Percentiles rank a stretch among this genome's conserved stretches.
These are phyloP conservation scores for Gastrolobium bilobum DNA, from an alignment of 306 rosid genomes.

Conservation along the genomic window DNA sequence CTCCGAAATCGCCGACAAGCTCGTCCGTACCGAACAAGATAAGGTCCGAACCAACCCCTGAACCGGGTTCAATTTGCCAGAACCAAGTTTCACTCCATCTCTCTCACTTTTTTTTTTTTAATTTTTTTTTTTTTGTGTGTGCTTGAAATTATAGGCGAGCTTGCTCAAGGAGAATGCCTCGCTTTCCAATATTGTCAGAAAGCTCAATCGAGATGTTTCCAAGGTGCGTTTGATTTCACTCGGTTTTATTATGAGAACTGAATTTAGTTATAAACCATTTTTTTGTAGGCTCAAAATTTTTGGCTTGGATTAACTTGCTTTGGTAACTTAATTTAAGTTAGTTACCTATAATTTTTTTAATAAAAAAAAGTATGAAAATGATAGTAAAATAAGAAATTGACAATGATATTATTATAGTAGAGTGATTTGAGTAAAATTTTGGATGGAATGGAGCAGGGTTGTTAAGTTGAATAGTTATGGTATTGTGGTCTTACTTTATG, in stretches of 20 bases:
- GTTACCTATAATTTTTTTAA: neutral
- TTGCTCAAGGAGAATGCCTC: slow-evolving; percentile 75
- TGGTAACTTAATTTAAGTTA: neutral
- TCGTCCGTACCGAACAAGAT: slow-evolving; percentile 63
- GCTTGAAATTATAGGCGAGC: slow-evolving; percentile 59
- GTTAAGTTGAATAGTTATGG: neutral
- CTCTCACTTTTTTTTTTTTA: neutral
- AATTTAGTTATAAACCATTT: neutral
- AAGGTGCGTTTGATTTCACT: slow-evolving; percentile 62
- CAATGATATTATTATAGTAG: slow-evolving; percentile 2
- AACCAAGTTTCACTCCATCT: neutral
- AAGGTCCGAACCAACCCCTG: slow-evolving; percentile 63
- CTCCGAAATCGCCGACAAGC: slow-evolving; percentile 65
- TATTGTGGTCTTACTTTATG: neutral
- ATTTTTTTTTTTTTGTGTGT: neutral
- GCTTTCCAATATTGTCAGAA: slow-evolving; percentile 75
- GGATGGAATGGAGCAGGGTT: slow-evolving; percentile 2
- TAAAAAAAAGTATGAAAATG: neutral
- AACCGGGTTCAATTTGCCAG: neutral
- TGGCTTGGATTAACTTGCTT: neutral
- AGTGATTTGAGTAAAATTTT: slow-evolving; percentile 11
- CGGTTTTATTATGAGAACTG: neutral
- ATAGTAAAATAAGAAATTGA: neutral
- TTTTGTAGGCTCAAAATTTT: neutral
- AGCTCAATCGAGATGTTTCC: slow-evolving; percentile 92